A percentile compares a stretch with the other conserved stretches of the same genome.
Conservation (phyloP, 1,284 basidiomycete genomes). For the Leccinum cinnamomeum region DNA sequence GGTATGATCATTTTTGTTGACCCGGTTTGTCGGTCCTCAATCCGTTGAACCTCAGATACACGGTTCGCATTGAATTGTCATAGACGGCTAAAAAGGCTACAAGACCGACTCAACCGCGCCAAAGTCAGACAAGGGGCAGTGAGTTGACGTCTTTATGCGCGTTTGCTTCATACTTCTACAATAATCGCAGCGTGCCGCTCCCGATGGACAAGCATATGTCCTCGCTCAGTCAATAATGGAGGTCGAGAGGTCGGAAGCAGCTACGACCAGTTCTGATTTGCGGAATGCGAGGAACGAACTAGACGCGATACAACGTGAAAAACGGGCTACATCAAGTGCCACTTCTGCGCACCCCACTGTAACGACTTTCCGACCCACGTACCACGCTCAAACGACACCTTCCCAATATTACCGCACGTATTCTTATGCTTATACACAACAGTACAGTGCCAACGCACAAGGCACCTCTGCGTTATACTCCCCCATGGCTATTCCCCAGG, state of each 20-base stretch:
- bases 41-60: conserved; percentile 46
- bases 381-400: conserved; percentile 40
- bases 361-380: conserved; percentile 37
- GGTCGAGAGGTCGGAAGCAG: conserved; percentile 59
- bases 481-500: conserved; percentile 33
- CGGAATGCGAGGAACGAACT: conserved; percentile 60
- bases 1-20: conserved; percentile 33
- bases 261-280: conserved; percentile 55
- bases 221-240: conserved; percentile 65
- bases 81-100: conserved; percentile 53
- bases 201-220: conserved; percentile 59
- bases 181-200: conserved; percentile 50
- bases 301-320: conserved; percentile 66
- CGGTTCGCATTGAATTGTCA: conserved; percentile 66
- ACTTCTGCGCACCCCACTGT: conserved; percentile 31
- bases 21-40: not conserved
- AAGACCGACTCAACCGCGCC: conserved; percentile 55
- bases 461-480: conserved; percentile 30
- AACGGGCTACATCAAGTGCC: conserved; percentile 40
- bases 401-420: conserved; percentile 56
- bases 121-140: conserved; percentile 59
- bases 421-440: conserved; percentile 54
- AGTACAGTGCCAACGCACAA: conserved; percentile 42
- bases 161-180: conserved; percentile 14
- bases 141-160: conserved; percentile 17